Conservation (phyloP, 305 asterid genomes). For the Fraxinus sp. region DNA sequence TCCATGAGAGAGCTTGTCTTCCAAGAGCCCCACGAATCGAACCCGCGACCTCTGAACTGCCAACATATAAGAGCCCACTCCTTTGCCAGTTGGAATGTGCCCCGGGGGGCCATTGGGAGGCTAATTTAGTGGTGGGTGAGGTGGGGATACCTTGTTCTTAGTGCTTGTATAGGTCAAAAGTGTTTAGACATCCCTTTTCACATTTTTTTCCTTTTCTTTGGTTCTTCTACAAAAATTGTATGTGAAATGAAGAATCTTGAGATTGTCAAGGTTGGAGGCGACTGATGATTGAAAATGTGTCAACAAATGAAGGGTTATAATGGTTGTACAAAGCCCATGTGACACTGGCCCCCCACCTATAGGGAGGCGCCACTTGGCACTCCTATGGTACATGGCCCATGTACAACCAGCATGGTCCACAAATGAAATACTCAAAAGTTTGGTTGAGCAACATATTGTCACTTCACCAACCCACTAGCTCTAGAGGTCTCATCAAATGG, state of each 20-base stretch:
- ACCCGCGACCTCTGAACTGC: too few species aligned
- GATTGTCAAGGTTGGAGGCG: neutral
- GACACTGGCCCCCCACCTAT: too few species aligned
- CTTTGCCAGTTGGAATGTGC: too few species aligned
- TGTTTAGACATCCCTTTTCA: neutral
- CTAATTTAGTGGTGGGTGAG: neutral
- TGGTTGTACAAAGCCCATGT: too few species aligned
- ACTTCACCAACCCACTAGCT: constrained; percentile 30
- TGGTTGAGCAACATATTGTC: neutral
- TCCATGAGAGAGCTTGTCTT: too few species aligned
- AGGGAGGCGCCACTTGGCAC: too few species aligned
- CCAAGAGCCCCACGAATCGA: too few species aligned
- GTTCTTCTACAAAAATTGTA: neutral
- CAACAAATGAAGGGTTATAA: neutral
- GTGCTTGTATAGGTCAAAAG: neutral
- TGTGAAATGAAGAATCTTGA: neutral
- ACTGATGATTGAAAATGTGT: neutral
- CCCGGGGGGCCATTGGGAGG: neutral
- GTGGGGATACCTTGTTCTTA: neutral
- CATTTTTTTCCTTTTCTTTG: neutral
- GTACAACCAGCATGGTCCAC: too few species aligned
- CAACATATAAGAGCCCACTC: too few species aligned
- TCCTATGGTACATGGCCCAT: too few species aligned
- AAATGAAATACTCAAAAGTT: neutral
- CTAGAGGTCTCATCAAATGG: neutral